phyloP scores from a whole-genome alignment of 306 rosid genomes.

The Sophora flavescens region DNA sequence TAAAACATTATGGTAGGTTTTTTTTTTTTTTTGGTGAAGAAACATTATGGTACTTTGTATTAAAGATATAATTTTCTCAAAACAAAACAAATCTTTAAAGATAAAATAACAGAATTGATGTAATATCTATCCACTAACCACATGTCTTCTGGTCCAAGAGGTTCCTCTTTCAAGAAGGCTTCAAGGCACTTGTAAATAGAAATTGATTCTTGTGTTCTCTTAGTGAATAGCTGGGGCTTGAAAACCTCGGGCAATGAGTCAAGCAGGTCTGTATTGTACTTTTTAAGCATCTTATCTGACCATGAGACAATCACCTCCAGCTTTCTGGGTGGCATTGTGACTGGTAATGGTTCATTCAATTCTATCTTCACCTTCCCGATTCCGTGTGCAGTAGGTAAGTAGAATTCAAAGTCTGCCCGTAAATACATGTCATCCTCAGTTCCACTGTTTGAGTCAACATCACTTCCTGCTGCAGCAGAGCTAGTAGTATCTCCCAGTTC shows the following conservation, averaged over 20 bases:
- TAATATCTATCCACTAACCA: conserved; percentile 66
- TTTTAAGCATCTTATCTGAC: conserved; percentile 67
- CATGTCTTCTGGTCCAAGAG: conserved; percentile 88
- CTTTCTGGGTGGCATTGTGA: conserved; percentile 35
- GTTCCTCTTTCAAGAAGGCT: conserved; percentile 89
- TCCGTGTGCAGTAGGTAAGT: conserved; percentile 33
- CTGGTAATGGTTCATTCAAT: conserved; percentile 51
- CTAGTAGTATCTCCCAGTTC: conserved; percentile 54
- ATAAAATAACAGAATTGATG: conserved; percentile 33
- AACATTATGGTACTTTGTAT: conserved; percentile 26
- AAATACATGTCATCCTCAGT: conserved; percentile 50
- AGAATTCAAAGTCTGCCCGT: conserved; percentile 64
- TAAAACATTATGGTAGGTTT: conserved; percentile 32
- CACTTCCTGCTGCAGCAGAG: conserved; percentile 56
- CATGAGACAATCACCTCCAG: conserved; percentile 64
- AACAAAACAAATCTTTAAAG: conserved; percentile 9
- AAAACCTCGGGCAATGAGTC: conserved; percentile 70
- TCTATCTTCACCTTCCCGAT: conserved; percentile 46
- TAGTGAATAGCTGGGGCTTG: conserved; percentile 42
- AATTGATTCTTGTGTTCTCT: conserved; percentile 68
- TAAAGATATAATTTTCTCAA: conserved; percentile 23
- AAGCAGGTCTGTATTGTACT: conserved; percentile 57
- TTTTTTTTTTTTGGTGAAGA: too few species aligned
- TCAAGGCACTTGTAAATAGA: conserved; percentile 84
- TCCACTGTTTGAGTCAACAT: conserved; percentile 53